These are phyloP conservation scores for Platanthera guangdongensis DNA, from an alignment of 106 monocot genomes.

Conservation along the genomic window DNA sequence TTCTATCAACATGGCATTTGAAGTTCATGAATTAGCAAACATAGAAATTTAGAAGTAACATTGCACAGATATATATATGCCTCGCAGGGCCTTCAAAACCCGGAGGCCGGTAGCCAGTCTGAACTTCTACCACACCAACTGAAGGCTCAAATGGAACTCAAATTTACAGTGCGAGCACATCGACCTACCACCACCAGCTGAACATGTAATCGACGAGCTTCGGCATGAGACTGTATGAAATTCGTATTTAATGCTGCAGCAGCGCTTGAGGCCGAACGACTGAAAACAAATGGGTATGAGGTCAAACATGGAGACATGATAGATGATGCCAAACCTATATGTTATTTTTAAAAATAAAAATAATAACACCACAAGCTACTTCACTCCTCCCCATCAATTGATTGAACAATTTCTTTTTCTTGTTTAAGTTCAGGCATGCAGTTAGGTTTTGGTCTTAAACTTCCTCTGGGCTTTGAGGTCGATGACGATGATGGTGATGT, in stretches of 20 bases:
- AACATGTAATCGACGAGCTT: background rate
- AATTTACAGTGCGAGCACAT: slow-evolving; percentile 6
- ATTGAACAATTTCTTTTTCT: background rate
- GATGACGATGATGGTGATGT: slow-evolving; percentile 60
- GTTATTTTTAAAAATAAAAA: too few species aligned
- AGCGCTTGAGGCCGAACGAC: background rate
- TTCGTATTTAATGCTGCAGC: background rate
- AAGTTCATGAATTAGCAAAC: too few species aligned
- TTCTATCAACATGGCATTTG: too few species aligned
- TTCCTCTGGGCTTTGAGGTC: slow-evolving; percentile 58
- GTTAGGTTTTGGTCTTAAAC: slow-evolving; percentile 31
- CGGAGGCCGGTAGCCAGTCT: background rate
- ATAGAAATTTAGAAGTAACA: too few species aligned
- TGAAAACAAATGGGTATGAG: slow-evolving; percentile 3
- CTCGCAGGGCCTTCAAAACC: background rate
- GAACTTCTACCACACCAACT: background rate
- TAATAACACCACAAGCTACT: background rate
- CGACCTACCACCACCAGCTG: background rate
- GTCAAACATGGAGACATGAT: background rate
- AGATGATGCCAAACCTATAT: background rate
- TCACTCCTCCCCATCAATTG: background rate
- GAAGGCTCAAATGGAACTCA: slow-evolving; percentile 5
- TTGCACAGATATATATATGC: background rate
- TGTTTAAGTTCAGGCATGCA: background rate
- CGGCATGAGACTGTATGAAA: background rate